Base-by-base conservation (phyloP, 805 yeast genomes). In the Lipomyces oligophaga region DNA sequence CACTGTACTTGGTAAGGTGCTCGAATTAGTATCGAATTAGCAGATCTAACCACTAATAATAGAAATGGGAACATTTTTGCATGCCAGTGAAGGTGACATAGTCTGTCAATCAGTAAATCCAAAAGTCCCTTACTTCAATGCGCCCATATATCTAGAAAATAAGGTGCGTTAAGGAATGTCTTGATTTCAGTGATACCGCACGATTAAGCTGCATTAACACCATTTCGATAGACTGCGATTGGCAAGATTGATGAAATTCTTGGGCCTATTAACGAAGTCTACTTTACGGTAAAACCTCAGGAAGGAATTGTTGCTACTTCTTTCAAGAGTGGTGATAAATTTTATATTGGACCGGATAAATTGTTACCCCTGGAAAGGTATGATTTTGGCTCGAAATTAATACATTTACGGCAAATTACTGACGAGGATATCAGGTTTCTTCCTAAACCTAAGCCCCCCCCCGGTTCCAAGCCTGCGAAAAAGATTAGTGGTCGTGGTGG, bases 221-320 rank as follows among this genome's bases (percentile, higher is more conserved):
- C n/a, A n/a, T n/a, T 21, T 6, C 6, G 10, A n/a, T 24, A 49
- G 67, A 83, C 95, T 21, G 93, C 84, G 65, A 81, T 93, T 38
- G 99, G 99, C 62, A 93, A 93, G 69, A 95, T 93, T 49, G 99
- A 93, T 67, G 99, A 93, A 75, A 93, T 93, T 55, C 77, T 93
- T 59, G 99, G 99, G 41, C 97, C 98, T 38, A 72, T 93, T 66
- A 93, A 93, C 66, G 98, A 93, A 71, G 97, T 93, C n/a, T 90
- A 78, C 66, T 93, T 93, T 77, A 93, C 99, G 31, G 81, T 93
- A 60, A 93, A 93, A 72, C 93, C 97, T 47, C 75, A 85, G 42
- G 98, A 93, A 65, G 99, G 99, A 64, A 93, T 93, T 43, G 93
- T 85, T 67, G 96, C 98, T 45, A 70, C 77, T 30, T 85, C 96